Conservation (phyloP, 75 land plant species). For the Pinus taeda region DNA sequence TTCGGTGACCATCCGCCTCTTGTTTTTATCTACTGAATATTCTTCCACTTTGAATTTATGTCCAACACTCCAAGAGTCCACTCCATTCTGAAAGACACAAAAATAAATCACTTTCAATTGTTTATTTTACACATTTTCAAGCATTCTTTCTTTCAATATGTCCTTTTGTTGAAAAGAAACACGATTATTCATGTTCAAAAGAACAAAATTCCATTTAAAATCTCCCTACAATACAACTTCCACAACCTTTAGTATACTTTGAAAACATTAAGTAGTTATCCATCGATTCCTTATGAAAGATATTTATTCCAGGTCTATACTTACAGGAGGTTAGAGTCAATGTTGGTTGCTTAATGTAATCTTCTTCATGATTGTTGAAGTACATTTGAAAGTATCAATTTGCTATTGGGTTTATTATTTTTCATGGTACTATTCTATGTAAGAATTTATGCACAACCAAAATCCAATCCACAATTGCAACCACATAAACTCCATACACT, state of each 20-base stretch:
- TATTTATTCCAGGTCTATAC: not conserved
- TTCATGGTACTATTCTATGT: too few relatives aligned
- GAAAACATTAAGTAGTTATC: not conserved
- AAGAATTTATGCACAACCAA: too few relatives aligned
- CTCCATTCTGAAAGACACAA: conserved; percentile 41
- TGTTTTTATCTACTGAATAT: too few relatives aligned
- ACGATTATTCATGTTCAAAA: not conserved
- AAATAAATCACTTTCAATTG: not conserved
- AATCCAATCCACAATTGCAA: too few relatives aligned
- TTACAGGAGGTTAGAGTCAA: too few relatives aligned
- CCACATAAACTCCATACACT: too few relatives aligned
- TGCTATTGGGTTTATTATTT: too few relatives aligned
- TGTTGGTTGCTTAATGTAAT: too few relatives aligned
- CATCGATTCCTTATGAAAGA: not conserved
- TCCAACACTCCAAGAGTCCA: conserved; percentile 38
- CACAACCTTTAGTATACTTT: not conserved
- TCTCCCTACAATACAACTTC: not conserved
- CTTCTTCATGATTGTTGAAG: too few relatives aligned
- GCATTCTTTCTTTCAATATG: not conserved
- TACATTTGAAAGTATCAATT: too few relatives aligned
- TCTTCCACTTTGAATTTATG: conserved; percentile 19
- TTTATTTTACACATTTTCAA: not conserved
- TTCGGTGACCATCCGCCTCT: conserved; percentile 81
- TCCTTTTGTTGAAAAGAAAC: not conserved
- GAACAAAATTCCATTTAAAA: not conserved